These are phyloP conservation scores for Pseudoturritis turrita DNA, from an alignment of 345 rosid species.

Conservation along the genomic window DNA sequence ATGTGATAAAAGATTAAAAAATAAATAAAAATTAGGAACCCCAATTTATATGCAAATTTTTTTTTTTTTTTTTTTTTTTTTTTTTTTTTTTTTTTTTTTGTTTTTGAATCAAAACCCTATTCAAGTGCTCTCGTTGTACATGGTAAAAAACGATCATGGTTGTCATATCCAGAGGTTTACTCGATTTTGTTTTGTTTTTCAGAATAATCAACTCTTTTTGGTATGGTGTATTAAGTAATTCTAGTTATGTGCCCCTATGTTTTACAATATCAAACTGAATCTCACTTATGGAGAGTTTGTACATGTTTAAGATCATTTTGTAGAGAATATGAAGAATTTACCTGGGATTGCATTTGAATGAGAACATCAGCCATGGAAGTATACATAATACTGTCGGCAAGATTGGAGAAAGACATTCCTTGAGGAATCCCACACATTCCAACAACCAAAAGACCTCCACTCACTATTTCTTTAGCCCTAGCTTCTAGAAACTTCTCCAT, in stretches of 20 bases:
- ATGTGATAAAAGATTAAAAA: no score
- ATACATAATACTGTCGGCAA: constrained; percentile 46
- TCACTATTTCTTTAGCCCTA: constrained; percentile 37
- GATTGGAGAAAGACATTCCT: constrained; percentile 26
- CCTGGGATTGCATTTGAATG: constrained; percentile 40
- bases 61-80: no score
- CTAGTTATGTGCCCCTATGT: neutral
- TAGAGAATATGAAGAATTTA: neutral
- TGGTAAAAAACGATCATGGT: neutral
- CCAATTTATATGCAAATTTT: neutral
- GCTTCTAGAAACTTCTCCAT: constrained; percentile 37
- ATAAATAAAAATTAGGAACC: no score
- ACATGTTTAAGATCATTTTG: neutral
- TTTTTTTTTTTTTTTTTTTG: no score
- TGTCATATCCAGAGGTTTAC: neutral
- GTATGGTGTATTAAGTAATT: neutral
- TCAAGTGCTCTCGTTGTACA: neutral
- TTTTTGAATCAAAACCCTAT: no score
- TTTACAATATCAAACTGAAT: neutral
- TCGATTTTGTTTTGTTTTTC: no score
- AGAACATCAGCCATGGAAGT: constrained; percentile 40
- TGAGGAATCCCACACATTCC: constrained; percentile 34
- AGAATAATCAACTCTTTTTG: neutral
- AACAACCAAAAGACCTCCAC: constrained; percentile 39
- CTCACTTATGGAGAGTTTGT: neutral